These are phyloP conservation scores for Eragrostis nindensis DNA, from an alignment of 176 grass and related monocot genomes.

Conservation along the genomic window DNA sequence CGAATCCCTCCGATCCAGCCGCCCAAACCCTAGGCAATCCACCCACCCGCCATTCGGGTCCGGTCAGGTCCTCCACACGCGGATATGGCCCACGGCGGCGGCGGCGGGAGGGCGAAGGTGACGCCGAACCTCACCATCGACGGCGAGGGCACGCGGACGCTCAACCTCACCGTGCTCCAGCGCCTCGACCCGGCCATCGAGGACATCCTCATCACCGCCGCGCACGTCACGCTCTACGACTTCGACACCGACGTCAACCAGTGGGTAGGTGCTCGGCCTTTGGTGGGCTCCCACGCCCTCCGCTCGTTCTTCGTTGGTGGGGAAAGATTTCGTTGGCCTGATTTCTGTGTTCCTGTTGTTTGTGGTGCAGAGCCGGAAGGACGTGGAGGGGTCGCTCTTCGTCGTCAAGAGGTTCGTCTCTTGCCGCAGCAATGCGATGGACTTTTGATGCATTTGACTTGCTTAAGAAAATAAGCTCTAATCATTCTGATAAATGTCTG, in stretches of 20 bases:
- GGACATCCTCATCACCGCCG: slow-evolving; percentile 70
- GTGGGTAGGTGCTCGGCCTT: slow-evolving; percentile 44
- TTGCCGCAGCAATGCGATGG: background rate
- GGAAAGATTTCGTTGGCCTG: background rate
- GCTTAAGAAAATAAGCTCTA: background rate
- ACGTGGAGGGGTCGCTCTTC: slow-evolving; percentile 78
- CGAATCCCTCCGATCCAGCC: slow-evolving; percentile 31
- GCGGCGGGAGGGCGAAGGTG: slow-evolving; percentile 49
- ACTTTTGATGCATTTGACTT: background rate
- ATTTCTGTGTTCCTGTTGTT: background rate
- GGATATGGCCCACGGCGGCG: slow-evolving; percentile 46
- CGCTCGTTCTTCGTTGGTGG: background rate
- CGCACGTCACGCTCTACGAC: slow-evolving; percentile 69
- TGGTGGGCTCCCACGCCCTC: too few species aligned
- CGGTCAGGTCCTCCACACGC: background rate
- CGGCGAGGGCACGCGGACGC: slow-evolving; percentile 57
- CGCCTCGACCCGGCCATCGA: slow-evolving; percentile 60
- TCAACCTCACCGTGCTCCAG: slow-evolving; percentile 73
- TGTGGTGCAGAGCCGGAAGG: slow-evolving; percentile 62
- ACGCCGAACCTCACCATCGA: slow-evolving; percentile 55
- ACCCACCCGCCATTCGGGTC: background rate
- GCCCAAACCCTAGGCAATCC: background rate
- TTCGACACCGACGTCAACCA: slow-evolving; percentile 62
- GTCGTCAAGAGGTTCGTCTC: slow-evolving; percentile 65
- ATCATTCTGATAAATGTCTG: background rate